These are phyloP conservation scores for Hymenoscyphus occultus DNA, from an alignment of 2,329 filamentous ascomycete genomes.

Conservation along the genomic window DNA sequence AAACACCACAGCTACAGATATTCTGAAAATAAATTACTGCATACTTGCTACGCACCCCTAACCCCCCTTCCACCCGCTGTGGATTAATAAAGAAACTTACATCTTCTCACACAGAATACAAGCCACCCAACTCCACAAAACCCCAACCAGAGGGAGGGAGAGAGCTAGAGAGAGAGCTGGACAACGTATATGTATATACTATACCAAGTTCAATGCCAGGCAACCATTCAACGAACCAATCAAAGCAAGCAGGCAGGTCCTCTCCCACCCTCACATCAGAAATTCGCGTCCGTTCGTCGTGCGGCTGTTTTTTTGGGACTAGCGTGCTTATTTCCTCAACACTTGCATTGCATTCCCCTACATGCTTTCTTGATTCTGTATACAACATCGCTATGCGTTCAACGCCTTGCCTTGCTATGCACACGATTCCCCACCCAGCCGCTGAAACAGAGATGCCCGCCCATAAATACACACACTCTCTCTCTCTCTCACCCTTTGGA, in stretches of 20 bases:
- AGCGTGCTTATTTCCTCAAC: neutral
- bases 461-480: neutral
- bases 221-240: neutral
- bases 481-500: neutral
- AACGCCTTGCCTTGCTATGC: constrained; percentile 19
- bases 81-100: neutral
- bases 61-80: neutral
- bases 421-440: neutral
- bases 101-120: neutral
- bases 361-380: neutral
- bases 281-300: neutral
- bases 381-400: constrained; percentile 10
- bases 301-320: neutral
- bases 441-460: neutral
- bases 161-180: no score
- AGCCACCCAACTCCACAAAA: neutral
- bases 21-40: constrained; percentile 4
- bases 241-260: neutral
- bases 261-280: neutral
- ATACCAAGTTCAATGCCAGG: neutral
- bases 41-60: constrained; percentile 5
- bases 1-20: neutral
- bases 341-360: neutral
- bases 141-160: neutral
- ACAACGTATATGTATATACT: constrained; percentile 2